Evolutionary conservation across 306 rosid species (phyloP).

Genomic region (Malus asiatica): DNA sequence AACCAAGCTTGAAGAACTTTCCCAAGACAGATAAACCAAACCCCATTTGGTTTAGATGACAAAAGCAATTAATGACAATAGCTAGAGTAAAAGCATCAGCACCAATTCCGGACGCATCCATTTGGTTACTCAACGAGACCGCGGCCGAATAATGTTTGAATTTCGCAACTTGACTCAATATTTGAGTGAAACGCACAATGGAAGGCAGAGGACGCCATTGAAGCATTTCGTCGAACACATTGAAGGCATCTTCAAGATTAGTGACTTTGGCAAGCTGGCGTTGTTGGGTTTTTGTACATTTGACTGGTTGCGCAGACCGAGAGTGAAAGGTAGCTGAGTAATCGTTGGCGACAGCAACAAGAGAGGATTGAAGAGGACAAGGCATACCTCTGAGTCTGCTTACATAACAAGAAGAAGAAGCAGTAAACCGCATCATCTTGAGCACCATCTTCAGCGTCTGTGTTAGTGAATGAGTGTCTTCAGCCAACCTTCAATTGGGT

Average conservation of each 20-base stretch:
- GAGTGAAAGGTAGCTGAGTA: background rate
- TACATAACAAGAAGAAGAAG: too few relatives aligned
- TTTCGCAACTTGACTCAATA: conserved; percentile 17
- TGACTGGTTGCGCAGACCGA: background rate
- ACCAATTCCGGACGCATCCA: background rate
- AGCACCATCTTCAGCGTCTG: too few relatives aligned
- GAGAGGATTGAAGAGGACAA: background rate
- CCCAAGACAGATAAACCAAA: conserved; percentile 9
- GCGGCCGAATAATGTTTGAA: conserved; percentile 8
- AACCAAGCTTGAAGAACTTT: conserved; percentile 17
- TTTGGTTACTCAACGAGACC: conserved; percentile 14
- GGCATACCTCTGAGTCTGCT: background rate
- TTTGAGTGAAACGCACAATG: conserved; percentile 12
- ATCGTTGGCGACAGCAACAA: background rate
- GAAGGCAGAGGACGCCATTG: conserved; percentile 13
- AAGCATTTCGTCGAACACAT: conserved; percentile 17
- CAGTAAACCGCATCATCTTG: background rate
- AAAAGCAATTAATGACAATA: conserved; percentile 34
- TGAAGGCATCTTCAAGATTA: background rate
- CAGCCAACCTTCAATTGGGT: too few relatives aligned
- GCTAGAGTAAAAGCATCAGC: conserved; percentile 19
- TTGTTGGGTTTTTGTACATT: background rate
- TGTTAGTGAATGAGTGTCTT: too few relatives aligned
- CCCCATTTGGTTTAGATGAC: conserved; percentile 4
- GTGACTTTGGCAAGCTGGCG: too few relatives aligned